Conservation (phyloP, 2,329 filamentous ascomycete genomes). For the Domatiomyces catenatus region DNA sequence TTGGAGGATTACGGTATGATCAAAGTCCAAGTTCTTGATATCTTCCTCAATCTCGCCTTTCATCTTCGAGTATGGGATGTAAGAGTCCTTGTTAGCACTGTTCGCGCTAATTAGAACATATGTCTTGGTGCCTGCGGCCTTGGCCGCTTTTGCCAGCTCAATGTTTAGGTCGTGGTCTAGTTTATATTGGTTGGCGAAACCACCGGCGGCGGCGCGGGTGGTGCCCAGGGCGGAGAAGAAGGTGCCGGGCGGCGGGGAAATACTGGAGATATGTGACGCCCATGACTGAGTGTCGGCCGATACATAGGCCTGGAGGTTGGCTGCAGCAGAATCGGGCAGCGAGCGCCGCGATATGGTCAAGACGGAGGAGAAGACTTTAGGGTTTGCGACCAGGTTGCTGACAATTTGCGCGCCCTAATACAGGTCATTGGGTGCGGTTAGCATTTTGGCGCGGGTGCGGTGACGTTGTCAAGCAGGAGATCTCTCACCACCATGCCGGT, state of each 20-base stretch:
- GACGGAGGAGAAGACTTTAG: constrained; percentile 25
- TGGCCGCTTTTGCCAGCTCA: constrained; percentile 59
- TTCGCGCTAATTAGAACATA: constrained; percentile 61
- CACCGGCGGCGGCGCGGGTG: constrained; percentile 58
- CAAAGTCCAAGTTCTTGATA: constrained; percentile 56
- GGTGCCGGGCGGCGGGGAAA: constrained; percentile 42
- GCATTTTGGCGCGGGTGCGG: constrained; percentile 8
- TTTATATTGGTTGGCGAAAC: constrained; percentile 65
- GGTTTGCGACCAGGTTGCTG: constrained; percentile 27
- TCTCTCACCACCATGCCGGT: constrained; percentile 34
- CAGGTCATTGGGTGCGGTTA: neutral
- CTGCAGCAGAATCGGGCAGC: constrained; percentile 35
- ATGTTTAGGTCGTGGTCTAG: constrained; percentile 81
- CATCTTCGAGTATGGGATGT: constrained; percentile 49
- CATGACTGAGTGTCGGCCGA: constrained; percentile 55
- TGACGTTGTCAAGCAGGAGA: neutral
- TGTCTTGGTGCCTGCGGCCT: constrained; percentile 52
- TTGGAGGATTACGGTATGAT: constrained; percentile 56
- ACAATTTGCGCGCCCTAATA: constrained; percentile 59
- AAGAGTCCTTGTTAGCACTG: constrained; percentile 37
- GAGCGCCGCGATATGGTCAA: constrained; percentile 32
- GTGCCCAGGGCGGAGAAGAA: constrained; percentile 72
- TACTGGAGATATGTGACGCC: constrained; percentile 42
- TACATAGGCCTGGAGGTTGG: constrained; percentile 35
- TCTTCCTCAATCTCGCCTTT: constrained; percentile 77